Base-by-base conservation (phyloP, 2,329 filamentous ascomycete species). In the Cordyceps tenuipes region DNA sequence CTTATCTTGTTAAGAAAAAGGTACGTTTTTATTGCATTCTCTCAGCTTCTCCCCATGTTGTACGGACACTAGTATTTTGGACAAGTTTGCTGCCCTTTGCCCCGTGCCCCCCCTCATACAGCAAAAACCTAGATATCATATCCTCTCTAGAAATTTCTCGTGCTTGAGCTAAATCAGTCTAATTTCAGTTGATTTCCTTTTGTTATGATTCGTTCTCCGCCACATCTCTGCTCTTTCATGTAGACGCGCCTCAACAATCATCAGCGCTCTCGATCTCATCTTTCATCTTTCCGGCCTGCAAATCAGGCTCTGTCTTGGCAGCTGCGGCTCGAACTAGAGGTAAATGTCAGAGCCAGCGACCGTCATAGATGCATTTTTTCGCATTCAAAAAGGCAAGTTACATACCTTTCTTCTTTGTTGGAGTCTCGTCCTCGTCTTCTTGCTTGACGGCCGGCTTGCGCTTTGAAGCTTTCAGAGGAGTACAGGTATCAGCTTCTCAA, bases 381-480 rank as follows among this genome's bases (percentile, higher is more conserved):
- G 2, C n/a, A 19, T 21, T 46, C 1, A 10, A 46, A 3, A 46
- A 19, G 17, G 8, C 1, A 46, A 46, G 21, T 5, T 3, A 31
- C 44, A 2, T 62, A 62, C 61, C 61, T 59, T 41, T 54, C 39
- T 60, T 62, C 47, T 48, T 59, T 15, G 39, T 34, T 3, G 61
- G 51, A 23, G 61, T 60, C 31, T 60, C 56, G 10, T 55, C 43
- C 7, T 61, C 60, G 2, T 48, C 46, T 51, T 64, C 61, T 29
- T 62, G 56, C 57, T 63, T 63, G 26, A 39, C 47, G 2, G 47
- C 31, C 9, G 44, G 15, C 63, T 68, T 68, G 31, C 57, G 41
- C 49, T 68, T 67, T 13, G 55, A 39, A 49, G 13, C 36, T 61
- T 52, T 21, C 8, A 10, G 13, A 19, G 57, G 13, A 23, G 12